phyloP scores from a whole-genome alignment of 441 rosid species.

The Populus trichocarpa region DNA sequence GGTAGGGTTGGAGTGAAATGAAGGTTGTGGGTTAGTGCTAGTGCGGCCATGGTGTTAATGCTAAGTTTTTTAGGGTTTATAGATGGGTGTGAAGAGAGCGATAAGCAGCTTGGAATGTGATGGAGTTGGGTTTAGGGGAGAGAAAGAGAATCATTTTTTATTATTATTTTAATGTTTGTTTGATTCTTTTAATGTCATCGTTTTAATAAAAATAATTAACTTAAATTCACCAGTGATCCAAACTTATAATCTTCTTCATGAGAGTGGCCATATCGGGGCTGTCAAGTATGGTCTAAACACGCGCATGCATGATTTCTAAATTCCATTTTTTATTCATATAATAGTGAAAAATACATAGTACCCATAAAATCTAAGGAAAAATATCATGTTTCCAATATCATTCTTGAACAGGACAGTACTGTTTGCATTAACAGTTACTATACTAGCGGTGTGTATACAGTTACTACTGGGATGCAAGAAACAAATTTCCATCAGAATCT shows the following conservation, averaged over 20 bases:
- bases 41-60: constrained; percentile 22
- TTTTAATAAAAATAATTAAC: too few relatives aligned
- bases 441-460: neutral
- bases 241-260: too few relatives aligned
- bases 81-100: neutral
- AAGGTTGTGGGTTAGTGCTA: constrained; percentile 7
- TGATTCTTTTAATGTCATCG: neutral
- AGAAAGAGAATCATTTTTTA: neutral
- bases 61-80: neutral
- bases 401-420: neutral
- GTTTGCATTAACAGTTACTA: neutral
- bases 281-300: too few relatives aligned
- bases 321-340: too few relatives aligned
- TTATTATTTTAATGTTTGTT: neutral
- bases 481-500: neutral
- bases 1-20: constrained; percentile 6
- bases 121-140: neutral
- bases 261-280: too few relatives aligned
- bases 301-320: too few relatives aligned
- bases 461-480: neutral
- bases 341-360: neutral
- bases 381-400: neutral
- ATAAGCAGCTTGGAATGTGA: neutral
- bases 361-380: neutral
- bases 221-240: too few relatives aligned